Evolutionary conservation across 2,329 filamentous ascomycete species (phyloP).

Genomic region (Pyrenophora tritici-repentis): DNA sequence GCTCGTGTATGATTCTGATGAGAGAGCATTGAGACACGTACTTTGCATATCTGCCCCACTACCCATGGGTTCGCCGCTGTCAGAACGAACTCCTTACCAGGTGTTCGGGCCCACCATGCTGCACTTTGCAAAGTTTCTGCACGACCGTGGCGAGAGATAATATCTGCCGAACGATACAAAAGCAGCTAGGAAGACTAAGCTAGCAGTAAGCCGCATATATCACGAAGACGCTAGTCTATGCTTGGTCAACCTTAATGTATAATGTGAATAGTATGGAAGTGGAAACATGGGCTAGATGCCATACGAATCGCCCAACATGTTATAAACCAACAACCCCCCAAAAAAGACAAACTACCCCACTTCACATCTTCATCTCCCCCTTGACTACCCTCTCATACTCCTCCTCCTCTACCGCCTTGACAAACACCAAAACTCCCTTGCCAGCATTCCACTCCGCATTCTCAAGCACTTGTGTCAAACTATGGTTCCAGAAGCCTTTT

Average conservation of each 20-base stretch:
- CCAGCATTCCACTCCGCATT: constrained; percentile 3
- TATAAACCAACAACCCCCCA: too few species aligned
- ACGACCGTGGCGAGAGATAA: constrained; percentile 5
- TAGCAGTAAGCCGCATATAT: neutral
- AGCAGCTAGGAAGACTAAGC: neutral
- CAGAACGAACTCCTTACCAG: constrained; percentile 14
- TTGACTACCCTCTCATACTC: too few species aligned
- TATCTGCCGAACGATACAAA: neutral
- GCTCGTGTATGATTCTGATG: too few species aligned
- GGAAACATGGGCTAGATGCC: too few species aligned
- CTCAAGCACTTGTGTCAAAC: neutral
- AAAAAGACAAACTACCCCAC: too few species aligned
- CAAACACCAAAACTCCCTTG: neutral
- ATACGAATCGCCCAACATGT: too few species aligned
- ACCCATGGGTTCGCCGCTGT: constrained; percentile 4
- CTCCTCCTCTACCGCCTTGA: neutral
- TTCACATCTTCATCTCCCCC: too few species aligned
- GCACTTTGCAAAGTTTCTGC: constrained; percentile 19
- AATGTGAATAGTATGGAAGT: too few species aligned
- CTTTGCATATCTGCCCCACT: constrained; percentile 10
- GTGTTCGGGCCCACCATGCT: constrained; percentile 16
- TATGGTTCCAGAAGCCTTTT: neutral
- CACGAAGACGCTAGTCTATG: too few species aligned
- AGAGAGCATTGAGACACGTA: neutral
- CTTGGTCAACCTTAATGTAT: too few species aligned